Conservation (phyloP, 2,329 filamentous ascomycete species). For the Amauroascus niger region DNA sequence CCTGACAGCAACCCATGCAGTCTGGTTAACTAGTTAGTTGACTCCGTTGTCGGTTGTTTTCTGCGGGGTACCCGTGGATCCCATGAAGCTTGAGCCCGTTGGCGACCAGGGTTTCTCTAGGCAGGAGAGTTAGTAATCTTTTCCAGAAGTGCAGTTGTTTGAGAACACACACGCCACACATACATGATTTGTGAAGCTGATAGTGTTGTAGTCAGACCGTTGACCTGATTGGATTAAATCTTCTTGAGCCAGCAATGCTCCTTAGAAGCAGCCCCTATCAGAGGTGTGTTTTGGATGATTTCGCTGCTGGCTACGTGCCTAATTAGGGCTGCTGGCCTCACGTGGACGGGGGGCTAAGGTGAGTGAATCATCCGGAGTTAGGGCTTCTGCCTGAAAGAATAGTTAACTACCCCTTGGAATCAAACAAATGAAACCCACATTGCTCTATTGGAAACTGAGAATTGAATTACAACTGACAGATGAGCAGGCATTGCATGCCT, state of each 20-base stretch:
- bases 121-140: not conserved
- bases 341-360: not conserved
- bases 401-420: too few relatives aligned
- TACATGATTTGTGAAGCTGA: too few relatives aligned
- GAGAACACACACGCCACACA: not conserved
- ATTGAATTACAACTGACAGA: too few relatives aligned
- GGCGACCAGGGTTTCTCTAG: not conserved
- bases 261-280: not conserved
- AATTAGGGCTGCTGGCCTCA: not conserved
- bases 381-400: not conserved
- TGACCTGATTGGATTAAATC: too few relatives aligned
- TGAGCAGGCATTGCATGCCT: too few relatives aligned
- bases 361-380: not conserved
- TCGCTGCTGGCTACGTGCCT: not conserved
- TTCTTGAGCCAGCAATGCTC: not conserved
- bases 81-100: not conserved
- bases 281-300: not conserved
- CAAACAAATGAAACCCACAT: too few relatives aligned
- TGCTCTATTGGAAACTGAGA: too few relatives aligned
- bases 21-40: too few relatives aligned
- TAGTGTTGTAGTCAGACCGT: too few relatives aligned
- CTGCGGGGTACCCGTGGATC: not conserved
- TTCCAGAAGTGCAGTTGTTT: not conserved
- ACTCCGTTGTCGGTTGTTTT: too few relatives aligned
- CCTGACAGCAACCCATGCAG: not conserved